phyloP scores from a whole-genome alignment of 176 grass and related monocot genomes.

The Olyra latifolia region DNA sequence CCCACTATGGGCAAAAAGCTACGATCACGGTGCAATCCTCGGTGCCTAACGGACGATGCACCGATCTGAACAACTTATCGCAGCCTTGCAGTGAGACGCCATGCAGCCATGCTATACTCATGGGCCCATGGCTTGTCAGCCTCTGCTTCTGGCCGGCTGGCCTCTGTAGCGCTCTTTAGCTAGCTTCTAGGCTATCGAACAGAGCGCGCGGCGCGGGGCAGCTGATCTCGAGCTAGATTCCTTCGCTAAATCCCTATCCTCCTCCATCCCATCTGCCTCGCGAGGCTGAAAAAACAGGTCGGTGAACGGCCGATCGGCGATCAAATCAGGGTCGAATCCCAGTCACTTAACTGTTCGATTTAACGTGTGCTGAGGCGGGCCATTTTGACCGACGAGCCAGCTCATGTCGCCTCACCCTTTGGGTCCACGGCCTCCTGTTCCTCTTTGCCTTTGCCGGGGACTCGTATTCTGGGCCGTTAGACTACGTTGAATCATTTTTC shows the following conservation, averaged over 20 bases:
- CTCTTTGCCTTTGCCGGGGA: too few relatives aligned
- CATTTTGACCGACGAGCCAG: background rate
- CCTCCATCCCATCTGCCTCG: background rate
- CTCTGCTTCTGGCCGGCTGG: background rate
- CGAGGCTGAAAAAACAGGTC: background rate
- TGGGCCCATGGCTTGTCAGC: background rate
- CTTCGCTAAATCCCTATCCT: background rate
- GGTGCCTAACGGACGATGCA: too few relatives aligned
- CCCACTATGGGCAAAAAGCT: too few relatives aligned
- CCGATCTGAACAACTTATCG: too few relatives aligned
- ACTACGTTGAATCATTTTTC: too few relatives aligned
- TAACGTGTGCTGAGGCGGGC: background rate
- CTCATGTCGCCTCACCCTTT: background rate
- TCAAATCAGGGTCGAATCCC: background rate
- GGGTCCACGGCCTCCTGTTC: background rate
- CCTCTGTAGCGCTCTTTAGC: background rate
- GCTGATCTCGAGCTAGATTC: background rate
- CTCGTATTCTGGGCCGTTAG: too few relatives aligned
- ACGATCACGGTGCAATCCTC: too few relatives aligned
- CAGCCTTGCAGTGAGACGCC: too few relatives aligned
- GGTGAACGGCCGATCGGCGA: background rate
- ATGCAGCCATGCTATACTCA: too few relatives aligned
- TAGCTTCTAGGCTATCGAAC: background rate
- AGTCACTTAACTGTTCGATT: slow-evolving; percentile 6
- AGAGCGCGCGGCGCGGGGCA: background rate